Base-by-base conservation (phyloP, 257 asterid genomes). In the Paraleonurus japonicus region DNA sequence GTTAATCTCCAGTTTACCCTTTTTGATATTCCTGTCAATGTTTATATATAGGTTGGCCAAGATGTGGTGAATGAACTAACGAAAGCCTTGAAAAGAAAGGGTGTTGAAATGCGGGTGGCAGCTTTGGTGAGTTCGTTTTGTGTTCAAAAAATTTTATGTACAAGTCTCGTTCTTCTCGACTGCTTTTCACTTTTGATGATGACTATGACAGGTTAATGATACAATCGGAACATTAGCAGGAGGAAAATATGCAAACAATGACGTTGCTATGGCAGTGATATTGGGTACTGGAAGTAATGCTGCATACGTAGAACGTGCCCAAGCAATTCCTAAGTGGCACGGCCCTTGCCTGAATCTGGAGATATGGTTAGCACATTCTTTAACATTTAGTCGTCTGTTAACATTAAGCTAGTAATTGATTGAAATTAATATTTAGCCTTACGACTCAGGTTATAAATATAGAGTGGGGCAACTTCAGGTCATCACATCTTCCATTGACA, bases 381-480 rank as follows among this genome's bases (percentile, higher is more conserved):
- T 45, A 15, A n/a, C 20, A 45, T 45, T 45, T 45, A n/a, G 15
- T 12, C 5, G 4, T 45, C 2, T 11, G 2, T 37, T 3, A 3
- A 41, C 16, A 41, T 41, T 41, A 41, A 41, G n/a, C 5, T 11
- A 41, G 5, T 41, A 41, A 41, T 1, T 41, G 17, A 12, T 41
- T 41, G 50, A 41, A 11, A 41, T 3, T 28, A 28, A 41, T 12
- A 13, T 41, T 12, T 8, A 41, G 0, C 0, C 17, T 43, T 65
- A 6, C 20, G 60, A 26, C 76, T 75, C 74, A 90, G 98, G 97
- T 89, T 79, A 88, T 90, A 78, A 93, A 93, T 69, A 90, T 93
- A 94, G 98, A 93, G 83, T 93, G 97, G 98, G 98, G 97, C 61
- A 93, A 89, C 84, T 93, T 93, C 80, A 86, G 84, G 80, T 85